Base-by-base conservation (phyloP, 768 basidiomycete species). In the Podaxis pistillaris region DNA sequence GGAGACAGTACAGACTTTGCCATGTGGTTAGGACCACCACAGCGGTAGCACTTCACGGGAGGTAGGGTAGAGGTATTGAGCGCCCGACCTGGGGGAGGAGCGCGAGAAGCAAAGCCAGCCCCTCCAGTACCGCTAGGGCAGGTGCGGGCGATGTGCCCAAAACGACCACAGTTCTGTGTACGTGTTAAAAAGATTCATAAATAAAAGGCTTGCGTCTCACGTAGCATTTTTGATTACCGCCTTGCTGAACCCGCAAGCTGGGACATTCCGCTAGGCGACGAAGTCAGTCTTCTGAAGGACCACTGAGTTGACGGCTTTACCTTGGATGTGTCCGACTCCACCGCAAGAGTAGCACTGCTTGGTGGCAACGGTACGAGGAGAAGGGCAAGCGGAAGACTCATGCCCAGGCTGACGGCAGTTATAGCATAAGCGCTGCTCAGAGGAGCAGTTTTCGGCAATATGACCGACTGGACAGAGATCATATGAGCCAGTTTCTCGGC, bases 391-490 rank as follows among this genome's bases (percentile, higher is more conserved):
- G 60, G 91, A 88, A 19, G 91, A 93, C 75, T 96, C 94, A 69
- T 96, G 94, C 44, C 94, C 94, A n/a, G 93, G 90, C 73, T 94
- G 91, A 67, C 92, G 88, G 74, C 94, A 96, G 73, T 96, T 96
- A 79, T 94, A 96, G 78, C 94, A 96, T 63, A 96, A 84, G 69
- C 93, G 86, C 73, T 91, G 86, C 69, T 91, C 90, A 66, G 91
- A 92, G 51, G 92, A 84, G 73, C 94, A 96, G 69, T 89, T 91
- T 81, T 94, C 93, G 69, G 94, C 94, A 70, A 96, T 91, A 74
- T 96, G 94, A 53, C 94, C 94, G 72, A 95, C 94, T 95, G 68
- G 44, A 62, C 22, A 55, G 40, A 64, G 64, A 66, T 57, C 67
- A 38, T 61, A 56, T 66, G 17, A 36, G 30, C 61, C 58, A 65